Conservation (phyloP, 2,329 filamentous ascomycete species). For the Penicillium sp. region DNA sequence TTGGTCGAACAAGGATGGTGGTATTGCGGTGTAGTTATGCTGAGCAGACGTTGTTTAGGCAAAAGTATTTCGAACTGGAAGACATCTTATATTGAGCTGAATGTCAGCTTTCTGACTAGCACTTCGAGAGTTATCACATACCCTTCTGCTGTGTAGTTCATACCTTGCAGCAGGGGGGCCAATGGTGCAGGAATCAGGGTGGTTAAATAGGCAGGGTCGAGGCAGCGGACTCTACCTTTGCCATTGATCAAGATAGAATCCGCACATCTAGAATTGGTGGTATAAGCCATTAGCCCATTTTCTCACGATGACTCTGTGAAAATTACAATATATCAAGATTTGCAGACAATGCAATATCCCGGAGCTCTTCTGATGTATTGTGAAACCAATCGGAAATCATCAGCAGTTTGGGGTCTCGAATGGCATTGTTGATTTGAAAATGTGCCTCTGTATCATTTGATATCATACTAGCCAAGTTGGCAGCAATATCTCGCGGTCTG, state of each 20-base stretch:
- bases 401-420: conserved; percentile 40
- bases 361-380: conserved; percentile 49
- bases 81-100: background rate
- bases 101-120: background rate
- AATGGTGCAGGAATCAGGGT: background rate
- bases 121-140: background rate
- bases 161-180: background rate
- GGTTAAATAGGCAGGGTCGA: background rate
- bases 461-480: background rate
- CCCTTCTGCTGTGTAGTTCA: conserved; percentile 7
- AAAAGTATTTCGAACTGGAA: background rate
- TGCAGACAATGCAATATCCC: conserved; percentile 20
- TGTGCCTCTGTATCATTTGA: conserved; percentile 40
- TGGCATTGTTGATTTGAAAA: conserved; percentile 45
- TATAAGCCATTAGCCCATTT: conserved; percentile 19
- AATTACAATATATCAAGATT: conserved; percentile 1
- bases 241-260: conserved; percentile 63
- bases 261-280: conserved; percentile 51
- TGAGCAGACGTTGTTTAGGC: background rate
- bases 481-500: background rate
- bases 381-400: conserved; percentile 58
- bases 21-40: background rate
- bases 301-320: background rate
- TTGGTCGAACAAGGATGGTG: conserved; percentile 1
- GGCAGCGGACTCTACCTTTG: conserved; percentile 34